phyloP scores from a whole-genome alignment of 495 filamentous ascomycete genomes.

The Penicillium nucicola region DNA sequence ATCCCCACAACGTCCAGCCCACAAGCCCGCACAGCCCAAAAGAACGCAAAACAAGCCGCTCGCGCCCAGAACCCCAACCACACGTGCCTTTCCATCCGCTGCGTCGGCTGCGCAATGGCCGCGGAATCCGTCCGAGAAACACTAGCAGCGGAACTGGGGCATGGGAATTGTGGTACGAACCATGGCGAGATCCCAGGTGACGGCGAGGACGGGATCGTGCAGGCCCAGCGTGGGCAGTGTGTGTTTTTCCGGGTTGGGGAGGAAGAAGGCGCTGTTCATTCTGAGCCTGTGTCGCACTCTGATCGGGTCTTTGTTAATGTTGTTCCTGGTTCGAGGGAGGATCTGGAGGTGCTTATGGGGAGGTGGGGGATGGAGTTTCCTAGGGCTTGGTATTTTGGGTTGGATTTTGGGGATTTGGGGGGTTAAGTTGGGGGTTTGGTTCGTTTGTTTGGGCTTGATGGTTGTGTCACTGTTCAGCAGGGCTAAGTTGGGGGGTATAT shows the following conservation, averaged over 20 bases:
- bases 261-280: constrained; percentile 21
- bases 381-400: constrained; percentile 25
- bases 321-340: constrained; percentile 19
- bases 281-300: constrained; percentile 17
- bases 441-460: too few species aligned
- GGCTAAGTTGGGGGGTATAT: neutral
- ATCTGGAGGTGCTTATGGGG: constrained; percentile 18
- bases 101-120: constrained; percentile 18
- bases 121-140: constrained; percentile 14
- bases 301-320: constrained; percentile 27
- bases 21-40: constrained; percentile 10
- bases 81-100: constrained; percentile 19
- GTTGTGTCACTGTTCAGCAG: too few species aligned
- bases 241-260: constrained; percentile 26
- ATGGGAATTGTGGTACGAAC: too few species aligned
- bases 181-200: too few species aligned
- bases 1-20: constrained; percentile 1
- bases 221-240: constrained; percentile 14
- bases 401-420: constrained; percentile 7
- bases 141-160: constrained; percentile 6
- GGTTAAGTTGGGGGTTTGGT: too few species aligned
- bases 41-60: constrained; percentile 4
- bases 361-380: constrained; percentile 29
- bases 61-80: constrained; percentile 10
- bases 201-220: neutral